Evolutionary conservation across 805 yeast species (phyloP).

Genomic region (Metschnikowia proteae): DNA sequence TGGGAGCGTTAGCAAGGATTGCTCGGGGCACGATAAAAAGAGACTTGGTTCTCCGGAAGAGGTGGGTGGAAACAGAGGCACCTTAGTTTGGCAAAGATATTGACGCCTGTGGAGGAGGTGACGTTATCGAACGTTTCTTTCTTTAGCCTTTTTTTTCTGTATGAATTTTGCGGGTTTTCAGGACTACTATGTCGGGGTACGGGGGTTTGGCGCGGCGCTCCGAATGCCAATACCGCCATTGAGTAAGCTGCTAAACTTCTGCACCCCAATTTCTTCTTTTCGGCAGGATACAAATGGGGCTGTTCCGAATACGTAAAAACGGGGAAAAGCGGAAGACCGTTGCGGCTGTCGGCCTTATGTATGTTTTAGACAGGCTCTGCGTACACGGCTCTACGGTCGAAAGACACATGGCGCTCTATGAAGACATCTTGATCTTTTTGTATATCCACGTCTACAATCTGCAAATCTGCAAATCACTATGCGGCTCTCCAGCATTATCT

Average conservation of each 20-base stretch:
- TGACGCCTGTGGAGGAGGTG: not conserved
- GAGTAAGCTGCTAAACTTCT: not conserved
- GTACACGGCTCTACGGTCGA: too few species aligned
- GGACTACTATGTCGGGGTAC: slow-evolving; percentile 1
- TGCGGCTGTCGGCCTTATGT: too few species aligned
- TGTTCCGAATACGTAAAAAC: too few species aligned
- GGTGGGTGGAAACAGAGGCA: not conserved
- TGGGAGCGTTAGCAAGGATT: not conserved
- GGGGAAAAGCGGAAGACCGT: too few species aligned
- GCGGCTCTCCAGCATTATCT: too few species aligned
- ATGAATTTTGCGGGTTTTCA: slow-evolving; percentile 5
- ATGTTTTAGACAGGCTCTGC: too few species aligned
- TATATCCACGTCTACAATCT: too few species aligned
- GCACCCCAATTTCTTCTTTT: too few species aligned
- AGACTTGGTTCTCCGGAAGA: not conserved
- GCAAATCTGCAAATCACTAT: too few species aligned
- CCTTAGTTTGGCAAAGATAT: not conserved
- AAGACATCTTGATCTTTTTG: too few species aligned
- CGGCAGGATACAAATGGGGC: too few species aligned
- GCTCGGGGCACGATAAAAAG: not conserved
- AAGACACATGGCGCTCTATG: too few species aligned
- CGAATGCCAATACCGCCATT: not conserved
- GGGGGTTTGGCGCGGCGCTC: slow-evolving; percentile 6
- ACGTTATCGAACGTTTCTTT: not conserved
- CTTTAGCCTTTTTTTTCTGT: slow-evolving; percentile 2